Evolutionary conservation across 108 stramenopile species (phyloP), one percentile per base, ranked within the genome.

Genomic region (Discostella stelligeroides): DNA sequence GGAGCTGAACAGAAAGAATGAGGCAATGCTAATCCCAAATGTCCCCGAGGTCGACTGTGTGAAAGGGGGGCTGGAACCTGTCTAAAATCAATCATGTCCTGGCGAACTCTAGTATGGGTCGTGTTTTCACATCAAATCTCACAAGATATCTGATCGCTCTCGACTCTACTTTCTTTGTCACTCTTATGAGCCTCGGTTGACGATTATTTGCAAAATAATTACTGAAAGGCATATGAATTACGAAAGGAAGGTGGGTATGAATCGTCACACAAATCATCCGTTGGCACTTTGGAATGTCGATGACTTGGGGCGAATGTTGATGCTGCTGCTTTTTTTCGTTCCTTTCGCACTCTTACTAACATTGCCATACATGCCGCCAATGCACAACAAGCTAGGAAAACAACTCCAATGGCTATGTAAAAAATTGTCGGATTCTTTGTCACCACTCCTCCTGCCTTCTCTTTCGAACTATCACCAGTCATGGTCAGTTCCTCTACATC

Each of bases 381-480:
- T 48, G 75, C 51, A 54, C 41, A 64, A 14, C 45, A 38, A 18
- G 63, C 68, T 42, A 76, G 15, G 14, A 46, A 64, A 39, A 69
- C 62, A 27, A 58, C 46, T 30, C 48, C 68, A 41, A 68, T 63
- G 9, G 75, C 62, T 29, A 38, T 51, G 56, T 64, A 76, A 20
- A 63, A 63, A 17, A 24, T 56, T 21, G 37, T 37, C 5, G 75
- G 68, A 13, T n/a, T n/a, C n/a, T n/a, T n/a, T n/a, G 46, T 17
- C 23, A 47, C 30, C 57, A 43, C 45, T 14, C 14, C 43, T 10
- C 9, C 21, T 15, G 51, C 9, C 14, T 25, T 48, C 14, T 59
- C 57, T 24, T 50, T 61, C 57, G 18, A 58, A 17, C 39, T 37
- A 38, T 15, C 29, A 21, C 54, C 21, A 30, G 21, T 60, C 28